Base-by-base conservation (phyloP, 495 filamentous ascomycete species). In the Physcia stellaris region DNA sequence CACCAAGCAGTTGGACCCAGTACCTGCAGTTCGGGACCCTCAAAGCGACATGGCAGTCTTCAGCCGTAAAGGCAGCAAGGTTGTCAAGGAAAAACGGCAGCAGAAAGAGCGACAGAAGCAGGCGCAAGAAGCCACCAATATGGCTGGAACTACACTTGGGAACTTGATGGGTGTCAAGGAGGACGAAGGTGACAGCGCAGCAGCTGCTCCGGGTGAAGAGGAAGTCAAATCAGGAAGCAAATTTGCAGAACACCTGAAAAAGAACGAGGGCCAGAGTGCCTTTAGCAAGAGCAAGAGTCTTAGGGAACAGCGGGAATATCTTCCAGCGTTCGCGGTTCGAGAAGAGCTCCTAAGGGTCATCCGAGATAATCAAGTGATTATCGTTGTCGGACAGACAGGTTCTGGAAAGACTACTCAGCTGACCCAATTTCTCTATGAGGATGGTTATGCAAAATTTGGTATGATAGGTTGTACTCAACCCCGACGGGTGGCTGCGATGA, bases 11-110 rank as follows among this genome's bases (percentile, higher is more conserved):
- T 59, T 96, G 32, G 92, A 96, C 34, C 92, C 92, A 0, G 81
- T 99, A 4, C 85, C 87, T 4, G 92, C 92, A 6, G 80, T 99
- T 10, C 70, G 80, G 11, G 92, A 99, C 54, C 79, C 85, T 11
- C 90, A 96, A 57, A 96, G 92, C 55, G 92, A 99, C 51, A 94
- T 99, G 92, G 92, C 92, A 6, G 84, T 99, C 11, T 99, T 96
- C 48, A 88, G 83, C 63, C 75, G 88, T 16, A 96, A 94, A 59
- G 92, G 92, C 2, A 96, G 90, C 53, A 81, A 73, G 48, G 83
- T 95, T 5, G 92, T 99, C 7, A 80, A 79, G 51, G 90, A 99
- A 43, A 77, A 78, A 48, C 65, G 92, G 41, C 83, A 88, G 59
- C 88, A 94, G 56, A 79, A 85, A 37, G 92, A 99, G 54, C 75